Base-by-base conservation (phyloP, 352 stramenopile genomes). In the Globisporangium sylvaticum region DNA sequence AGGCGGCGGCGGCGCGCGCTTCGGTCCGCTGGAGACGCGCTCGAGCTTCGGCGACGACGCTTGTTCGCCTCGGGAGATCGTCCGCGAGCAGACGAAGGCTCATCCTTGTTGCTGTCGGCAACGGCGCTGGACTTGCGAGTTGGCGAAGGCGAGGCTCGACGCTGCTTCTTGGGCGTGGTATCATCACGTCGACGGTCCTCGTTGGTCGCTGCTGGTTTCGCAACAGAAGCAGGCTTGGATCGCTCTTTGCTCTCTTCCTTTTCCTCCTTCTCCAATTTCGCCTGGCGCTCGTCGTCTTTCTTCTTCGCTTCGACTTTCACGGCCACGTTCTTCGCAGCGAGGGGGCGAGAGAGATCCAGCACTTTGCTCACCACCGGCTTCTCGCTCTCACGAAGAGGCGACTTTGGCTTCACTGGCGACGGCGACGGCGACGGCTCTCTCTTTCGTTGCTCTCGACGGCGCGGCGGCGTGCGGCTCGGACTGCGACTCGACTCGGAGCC, bases 11-110 rank as follows among this genome's bases (percentile, higher is more conserved):
- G 72, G 34, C 67, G 74, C 31, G 58, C 42, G 56, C 58, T 74
- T 44, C 64, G 73, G 8, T 69, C 67, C 25, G 57, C 18, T 58
- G 65, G 22, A 66, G 78, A 25, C 64, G 20, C 31, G 18, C 75
- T 78, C 25, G 66, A 67, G 53, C 67, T 77, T 58, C 63, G 58
- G 34, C 68, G 70, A 32, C 67, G 70, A 70, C 68, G 69, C 52
- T 73, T 73, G 48, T 12, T 63, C 5, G 57, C 9, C 24, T 42
- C 68, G 15, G 32, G 61, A 56, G 50, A 59, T 14, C 25, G 46
- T 31, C 37, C 53, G 34, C 56, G 68, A 68, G 12, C 50, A 10
- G 24, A 34, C 10, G 42, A 68, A 52, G 25, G 32, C 6, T 63
- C 65, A 0, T 31, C 53, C 56, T 58, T 31, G 48, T 56, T 70